Evolutionary conservation across 768 basidiomycete genomes (phyloP), one percentile per base, ranked within the genome.

Genomic region (Roridomyces roridus): DNA sequence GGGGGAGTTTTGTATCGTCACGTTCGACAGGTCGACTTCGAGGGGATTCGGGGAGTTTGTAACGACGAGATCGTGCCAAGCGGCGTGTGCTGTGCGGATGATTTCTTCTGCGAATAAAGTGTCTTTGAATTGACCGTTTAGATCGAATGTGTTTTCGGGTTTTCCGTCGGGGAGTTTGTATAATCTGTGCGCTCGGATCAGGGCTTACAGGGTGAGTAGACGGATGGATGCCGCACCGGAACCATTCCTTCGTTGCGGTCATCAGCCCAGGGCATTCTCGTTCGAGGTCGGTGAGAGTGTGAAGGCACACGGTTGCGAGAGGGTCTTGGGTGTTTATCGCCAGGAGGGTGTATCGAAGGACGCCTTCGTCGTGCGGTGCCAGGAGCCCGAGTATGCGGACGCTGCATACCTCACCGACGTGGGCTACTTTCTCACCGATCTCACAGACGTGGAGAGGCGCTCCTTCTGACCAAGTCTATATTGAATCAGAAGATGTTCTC

Each of bases 361-460:
- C 88, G 62, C 90, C 91, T 70, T 92, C 90, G 69, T 92, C 90
- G 65, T 91, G 83, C 48, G 91, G 77, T 50, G 90, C 90, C 88
- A 92, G 91, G 79, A 91, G 86, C 58, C 90, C 90, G 65, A 92
- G 86, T 52, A 92, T 85, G 78, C 91, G 91, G 76, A 92, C 90
- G 72, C 88, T 88, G 74, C 91, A 91, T 68, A 92, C 81, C 68
- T 92, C 88, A 46, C 90, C 90, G 55, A 80, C 79, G 73, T 87
- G 85, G 55, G 89, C 91, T 61, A 91, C 84, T 68, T 86, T 85
- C 74, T 92, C 89, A 46, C 90, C 90, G 61, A 92, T 90, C 77
- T 92, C 90, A 72, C 91, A 92, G 55, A 90, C 89, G 65, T 91
- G 89, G 29, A 62, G 34, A n/a, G 61, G 61, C 6, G 43, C 61